These are phyloP conservation scores for Podaxis sp. DNA, from an alignment of 768 basidiomycete species.

Conservation along the genomic window DNA sequence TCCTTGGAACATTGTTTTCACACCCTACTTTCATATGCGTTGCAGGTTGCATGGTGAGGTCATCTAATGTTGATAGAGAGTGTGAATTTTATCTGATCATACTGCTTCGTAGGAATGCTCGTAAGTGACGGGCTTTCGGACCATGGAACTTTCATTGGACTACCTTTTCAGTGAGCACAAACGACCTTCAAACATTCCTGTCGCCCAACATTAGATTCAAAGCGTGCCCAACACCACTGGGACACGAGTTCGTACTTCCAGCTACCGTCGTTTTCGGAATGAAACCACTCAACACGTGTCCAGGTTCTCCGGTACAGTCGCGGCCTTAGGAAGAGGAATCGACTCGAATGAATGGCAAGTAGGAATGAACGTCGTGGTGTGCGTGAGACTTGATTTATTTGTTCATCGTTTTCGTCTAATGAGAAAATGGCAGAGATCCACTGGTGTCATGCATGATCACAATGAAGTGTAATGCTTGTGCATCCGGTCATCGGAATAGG, in stretches of 20 bases:
- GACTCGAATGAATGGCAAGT: constrained; percentile 25
- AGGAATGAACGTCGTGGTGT: constrained; percentile 32
- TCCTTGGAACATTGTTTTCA: background rate
- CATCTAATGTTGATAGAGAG: background rate
- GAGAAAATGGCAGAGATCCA: constrained; percentile 28
- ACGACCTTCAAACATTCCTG: constrained; percentile 1
- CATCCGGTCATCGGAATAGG: constrained; percentile 26
- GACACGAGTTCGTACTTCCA: constrained; percentile 2
- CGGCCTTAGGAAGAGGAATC: constrained; percentile 27
- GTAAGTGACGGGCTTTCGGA: background rate
- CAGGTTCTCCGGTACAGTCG: constrained; percentile 32
- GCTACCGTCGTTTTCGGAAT: background rate
- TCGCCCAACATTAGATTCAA: background rate
- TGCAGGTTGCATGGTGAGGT: constrained; percentile 26
- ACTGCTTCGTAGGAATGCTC: background rate
- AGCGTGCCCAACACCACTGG: constrained; percentile 4
- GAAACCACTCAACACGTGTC: background rate
- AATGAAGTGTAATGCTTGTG: constrained; percentile 29
- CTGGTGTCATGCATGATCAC: constrained; percentile 34
- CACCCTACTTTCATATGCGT: background rate
- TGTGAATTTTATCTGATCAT: background rate
- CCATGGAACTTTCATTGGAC: background rate
- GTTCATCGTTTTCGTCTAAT: background rate
- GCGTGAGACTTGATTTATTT: constrained; percentile 2
- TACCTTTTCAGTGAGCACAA: background rate